Evolutionary conservation across 441 rosid genomes (phyloP).

Genomic region (Metrosideros polymorpha): DNA sequence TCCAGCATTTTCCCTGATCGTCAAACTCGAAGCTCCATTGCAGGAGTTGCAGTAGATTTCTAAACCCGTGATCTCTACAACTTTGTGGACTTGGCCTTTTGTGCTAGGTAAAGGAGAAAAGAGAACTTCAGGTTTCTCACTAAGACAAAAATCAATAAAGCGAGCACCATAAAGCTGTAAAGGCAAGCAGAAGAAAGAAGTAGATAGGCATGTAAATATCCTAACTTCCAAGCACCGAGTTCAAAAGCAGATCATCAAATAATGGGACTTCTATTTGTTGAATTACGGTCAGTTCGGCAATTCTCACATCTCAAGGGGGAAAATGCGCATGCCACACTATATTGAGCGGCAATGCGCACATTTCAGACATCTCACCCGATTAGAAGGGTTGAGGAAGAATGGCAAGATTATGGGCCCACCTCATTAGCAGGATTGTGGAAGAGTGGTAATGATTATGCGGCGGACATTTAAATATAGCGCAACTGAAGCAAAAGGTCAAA

Average conservation of each 20-base stretch:
- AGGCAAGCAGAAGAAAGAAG: neutral
- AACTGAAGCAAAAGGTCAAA: neutral
- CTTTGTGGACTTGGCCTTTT: constrained; percentile 67
- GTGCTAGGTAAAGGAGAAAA: constrained; percentile 19
- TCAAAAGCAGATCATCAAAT: neutral
- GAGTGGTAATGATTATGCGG: neutral
- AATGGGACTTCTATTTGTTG: neutral
- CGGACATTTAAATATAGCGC: neutral
- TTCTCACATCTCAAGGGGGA: neutral
- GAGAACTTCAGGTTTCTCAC: neutral
- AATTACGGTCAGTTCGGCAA: neutral
- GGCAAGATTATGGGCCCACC: neutral
- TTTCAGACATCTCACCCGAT: neutral
- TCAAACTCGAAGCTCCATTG: constrained; percentile 28
- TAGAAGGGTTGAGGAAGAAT: neutral
- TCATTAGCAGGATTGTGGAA: neutral
- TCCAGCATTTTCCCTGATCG: constrained; percentile 17
- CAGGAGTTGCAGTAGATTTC: constrained; percentile 63
- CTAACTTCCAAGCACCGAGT: neutral
- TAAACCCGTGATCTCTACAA: constrained; percentile 56
- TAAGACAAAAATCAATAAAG: neutral
- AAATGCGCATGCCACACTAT: neutral
- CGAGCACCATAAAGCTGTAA: neutral
- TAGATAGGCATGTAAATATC: neutral
- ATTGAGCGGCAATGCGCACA: neutral